These are phyloP conservation scores for Butyriboletus loyo DNA, from an alignment of 768 basidiomycete genomes.

Conservation along the genomic window DNA sequence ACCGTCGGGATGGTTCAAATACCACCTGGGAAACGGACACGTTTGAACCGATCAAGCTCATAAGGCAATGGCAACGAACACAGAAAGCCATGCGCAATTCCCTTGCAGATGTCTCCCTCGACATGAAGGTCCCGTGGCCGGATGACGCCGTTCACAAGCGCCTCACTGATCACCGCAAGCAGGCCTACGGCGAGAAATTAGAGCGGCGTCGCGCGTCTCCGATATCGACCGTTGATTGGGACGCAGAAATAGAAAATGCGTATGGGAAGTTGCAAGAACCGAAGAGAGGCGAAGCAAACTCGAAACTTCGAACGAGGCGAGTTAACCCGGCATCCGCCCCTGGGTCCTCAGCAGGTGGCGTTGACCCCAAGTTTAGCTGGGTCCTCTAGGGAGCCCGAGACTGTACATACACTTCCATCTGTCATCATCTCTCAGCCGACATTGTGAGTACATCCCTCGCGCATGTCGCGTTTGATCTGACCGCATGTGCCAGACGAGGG, in stretches of 20 bases:
- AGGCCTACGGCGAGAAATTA: constrained; percentile 46
- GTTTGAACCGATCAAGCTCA: constrained; percentile 15
- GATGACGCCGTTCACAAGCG: constrained; percentile 43
- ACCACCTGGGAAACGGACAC: constrained; percentile 47
- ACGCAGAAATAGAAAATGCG: constrained; percentile 24
- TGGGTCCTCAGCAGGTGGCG: constrained; percentile 3
- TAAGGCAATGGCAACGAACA: constrained; percentile 33
- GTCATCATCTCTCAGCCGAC: constrained; percentile 20
- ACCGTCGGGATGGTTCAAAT: constrained; percentile 48
- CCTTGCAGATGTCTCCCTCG: constrained; percentile 31
- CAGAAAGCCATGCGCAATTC: constrained; percentile 31
- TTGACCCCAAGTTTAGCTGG: constrained; percentile 13
- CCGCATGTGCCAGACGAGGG: constrained; percentile 17
- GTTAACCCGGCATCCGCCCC: constrained; percentile 2
- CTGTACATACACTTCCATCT: constrained; percentile 9
- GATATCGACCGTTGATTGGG: constrained; percentile 21
- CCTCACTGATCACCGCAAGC: constrained; percentile 40
- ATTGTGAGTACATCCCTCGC: constrained; percentile 13
- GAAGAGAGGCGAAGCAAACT: constrained; percentile 22
- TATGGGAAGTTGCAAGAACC: constrained; percentile 23
- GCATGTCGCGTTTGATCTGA: neutral
- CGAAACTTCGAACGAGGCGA: constrained; percentile 23
- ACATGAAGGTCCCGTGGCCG: constrained; percentile 39
- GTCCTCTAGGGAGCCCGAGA: constrained; percentile 6
- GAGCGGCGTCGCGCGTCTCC: constrained; percentile 12